phyloP scores from a whole-genome alignment of 2,329 filamentous ascomycete species.

The Balansia obtecta region DNA sequence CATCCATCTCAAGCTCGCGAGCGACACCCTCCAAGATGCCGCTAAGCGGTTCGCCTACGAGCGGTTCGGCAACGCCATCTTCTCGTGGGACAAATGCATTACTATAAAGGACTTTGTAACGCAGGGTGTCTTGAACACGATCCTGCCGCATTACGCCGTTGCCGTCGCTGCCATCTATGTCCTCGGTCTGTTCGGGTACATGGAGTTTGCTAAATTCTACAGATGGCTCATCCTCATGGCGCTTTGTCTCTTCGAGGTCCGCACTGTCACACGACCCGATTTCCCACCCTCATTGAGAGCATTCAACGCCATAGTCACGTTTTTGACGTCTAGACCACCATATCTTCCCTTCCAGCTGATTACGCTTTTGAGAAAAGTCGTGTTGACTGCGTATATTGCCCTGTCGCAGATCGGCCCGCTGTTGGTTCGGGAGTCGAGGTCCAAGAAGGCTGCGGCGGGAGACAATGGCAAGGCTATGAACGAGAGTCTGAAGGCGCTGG shows the following conservation, averaged over 20 bases:
- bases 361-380: conserved; percentile 59
- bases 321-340: conserved; percentile 35
- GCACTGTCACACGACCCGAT: conserved; percentile 40
- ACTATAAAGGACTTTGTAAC: conserved; percentile 63
- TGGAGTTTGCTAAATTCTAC: conserved; percentile 55
- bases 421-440: conserved; percentile 29
- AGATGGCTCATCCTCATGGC: conserved; percentile 45
- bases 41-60: conserved; percentile 79
- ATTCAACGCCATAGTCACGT: conserved; percentile 32
- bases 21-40: conserved; percentile 70
- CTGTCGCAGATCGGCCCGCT: conserved; percentile 69
- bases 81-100: conserved; percentile 51
- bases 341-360: conserved; percentile 82
- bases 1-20: conserved; percentile 69
- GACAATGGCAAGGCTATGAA: conserved; percentile 38
- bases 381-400: conserved; percentile 71
- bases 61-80: conserved; percentile 65
- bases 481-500: conserved; percentile 56
- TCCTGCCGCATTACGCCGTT: conserved; percentile 48
- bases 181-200: conserved; percentile 52
- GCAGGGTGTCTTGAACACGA: conserved; percentile 45
- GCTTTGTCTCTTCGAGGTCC: conserved; percentile 44
- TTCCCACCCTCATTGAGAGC: conserved; percentile 33
- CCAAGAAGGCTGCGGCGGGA: conserved; percentile 14
- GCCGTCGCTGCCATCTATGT: conserved; percentile 47